Conservation (phyloP, 2,329 filamentous ascomycete species). For the Sporothrix euskadiensis region DNA sequence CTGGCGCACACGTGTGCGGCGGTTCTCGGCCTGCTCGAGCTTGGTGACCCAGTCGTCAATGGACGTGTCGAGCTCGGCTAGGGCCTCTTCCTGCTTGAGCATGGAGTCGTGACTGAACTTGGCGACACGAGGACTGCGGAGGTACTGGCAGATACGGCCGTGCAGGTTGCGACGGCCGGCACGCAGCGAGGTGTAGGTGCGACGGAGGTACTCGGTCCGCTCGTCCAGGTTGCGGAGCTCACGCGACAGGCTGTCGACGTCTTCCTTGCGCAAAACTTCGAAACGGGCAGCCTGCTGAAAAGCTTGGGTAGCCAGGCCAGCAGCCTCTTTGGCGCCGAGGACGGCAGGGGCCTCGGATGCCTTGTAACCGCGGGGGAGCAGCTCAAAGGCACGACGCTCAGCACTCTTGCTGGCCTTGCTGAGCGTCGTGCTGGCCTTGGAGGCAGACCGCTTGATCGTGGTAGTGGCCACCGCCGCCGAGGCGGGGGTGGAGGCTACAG, state of each 20-base stretch:
- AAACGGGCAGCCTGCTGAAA: conserved; percentile 63
- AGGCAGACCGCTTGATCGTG: conserved; percentile 45
- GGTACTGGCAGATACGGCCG: conserved; percentile 72
- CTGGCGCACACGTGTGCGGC: conserved; percentile 71
- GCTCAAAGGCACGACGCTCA: conserved; percentile 60
- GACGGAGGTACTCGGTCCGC: conserved; percentile 74
- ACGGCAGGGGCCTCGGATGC: conserved; percentile 53
- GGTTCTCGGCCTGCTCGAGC: conserved; percentile 77
- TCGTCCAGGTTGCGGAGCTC: conserved; percentile 77
- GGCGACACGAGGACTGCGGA: conserved; percentile 68
- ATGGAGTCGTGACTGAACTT: conserved; percentile 74
- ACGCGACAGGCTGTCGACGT: conserved; percentile 66
- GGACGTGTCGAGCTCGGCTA: conserved; percentile 72
- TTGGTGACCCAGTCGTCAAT: conserved; percentile 81
- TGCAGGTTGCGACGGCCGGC: conserved; percentile 76
- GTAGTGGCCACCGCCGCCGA: background rate
- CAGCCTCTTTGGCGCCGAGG: conserved; percentile 52
- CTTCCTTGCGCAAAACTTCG: conserved; percentile 61
- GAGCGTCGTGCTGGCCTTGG: conserved; percentile 44
- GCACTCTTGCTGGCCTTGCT: conserved; percentile 49
- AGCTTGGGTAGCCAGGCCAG: conserved; percentile 59
- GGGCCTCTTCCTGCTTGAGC: conserved; percentile 76
- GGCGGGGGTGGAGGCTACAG: background rate
- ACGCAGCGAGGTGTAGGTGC: conserved; percentile 72
- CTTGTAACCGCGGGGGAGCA: conserved; percentile 59